Conservation (phyloP, 306 rosid species). For the Leucaena leucocephala region DNA sequence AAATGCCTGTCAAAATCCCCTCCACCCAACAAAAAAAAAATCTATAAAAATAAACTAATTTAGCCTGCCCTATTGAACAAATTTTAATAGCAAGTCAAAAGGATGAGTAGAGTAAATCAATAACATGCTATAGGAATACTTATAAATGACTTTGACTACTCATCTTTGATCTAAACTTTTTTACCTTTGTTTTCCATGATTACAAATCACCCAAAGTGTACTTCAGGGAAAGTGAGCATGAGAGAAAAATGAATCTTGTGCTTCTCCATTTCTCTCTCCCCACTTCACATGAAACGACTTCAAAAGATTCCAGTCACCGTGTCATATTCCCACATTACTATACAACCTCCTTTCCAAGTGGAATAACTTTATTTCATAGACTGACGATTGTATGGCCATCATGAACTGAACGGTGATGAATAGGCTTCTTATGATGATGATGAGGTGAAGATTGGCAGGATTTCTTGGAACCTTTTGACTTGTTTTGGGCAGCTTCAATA, state of each 20-base stretch:
- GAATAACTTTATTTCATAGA: neutral
- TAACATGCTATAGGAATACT: neutral
- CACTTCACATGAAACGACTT: neutral
- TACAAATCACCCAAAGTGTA: neutral
- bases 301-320: neutral
- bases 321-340: neutral
- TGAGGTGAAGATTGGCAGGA: neutral
- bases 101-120: neutral
- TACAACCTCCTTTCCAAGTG: neutral
- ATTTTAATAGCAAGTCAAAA: neutral
- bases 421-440: neutral
- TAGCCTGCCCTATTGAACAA: neutral
- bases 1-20: neutral
- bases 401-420: neutral
- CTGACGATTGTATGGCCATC: neutral
- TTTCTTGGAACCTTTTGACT: constrained; percentile 45
- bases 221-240: neutral
- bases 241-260: neutral
- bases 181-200: no score
- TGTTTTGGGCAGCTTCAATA: constrained; percentile 50
- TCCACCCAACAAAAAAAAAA: neutral
- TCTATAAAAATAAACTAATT: neutral
- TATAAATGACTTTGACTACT: neutral
- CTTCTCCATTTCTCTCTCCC: neutral
- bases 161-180: neutral